Base-by-base conservation (phyloP, 164 flowering plant species). In the Vitis labrusca region DNA sequence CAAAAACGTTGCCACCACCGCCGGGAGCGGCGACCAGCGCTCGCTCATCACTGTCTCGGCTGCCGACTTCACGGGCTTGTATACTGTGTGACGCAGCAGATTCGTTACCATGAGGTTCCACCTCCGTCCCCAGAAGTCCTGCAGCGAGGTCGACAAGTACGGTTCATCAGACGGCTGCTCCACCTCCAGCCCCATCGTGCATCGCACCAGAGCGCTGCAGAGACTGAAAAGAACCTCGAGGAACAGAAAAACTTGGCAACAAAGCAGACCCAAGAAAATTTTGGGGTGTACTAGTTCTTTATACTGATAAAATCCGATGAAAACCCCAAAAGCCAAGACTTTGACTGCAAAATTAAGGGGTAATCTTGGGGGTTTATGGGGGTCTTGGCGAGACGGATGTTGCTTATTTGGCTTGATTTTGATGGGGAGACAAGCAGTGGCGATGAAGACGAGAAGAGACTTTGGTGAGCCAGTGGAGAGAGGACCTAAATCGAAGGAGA, bases 41-140 rank as follows among this genome's bases (percentile, higher is more conserved):
- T 30, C 6, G 9, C 74, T 72, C 51, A 70, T 2, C 9, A 65
- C 29, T 0, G 23, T 5, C 8, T 8, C 65, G 5, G 17, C 10
- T 2, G 12, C 7, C 17, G 53, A 17, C 48, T 66, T 53, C 0
- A 74, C 50, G 37, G 81, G 81, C 2, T 13, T 48, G 66, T 78
- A 71, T 19, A 78, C 67, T 9, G 75, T 71, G 27, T 59, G 64
- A 12, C 82, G 80, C 19, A 76, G 72, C 10, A 65, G 29, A 61
- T 30, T 61, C 3, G 77, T 37, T 14, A 72, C 75, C 73, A 72
- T 69, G 64, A 81, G 73, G 67, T 81, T 78, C 80, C 81, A 82
- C 62, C 83, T 71, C 29, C 75, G 48, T 0, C 82, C 79, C 84
- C 80, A 83, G 49, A 78, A 80, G 49, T 80, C 82, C 54, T 78